Evolutionary conservation across 2,329 filamentous ascomycete genomes (phyloP), one percentile per base, ranked within the genome.

Genomic region (Colletotrichum limetticola): DNA sequence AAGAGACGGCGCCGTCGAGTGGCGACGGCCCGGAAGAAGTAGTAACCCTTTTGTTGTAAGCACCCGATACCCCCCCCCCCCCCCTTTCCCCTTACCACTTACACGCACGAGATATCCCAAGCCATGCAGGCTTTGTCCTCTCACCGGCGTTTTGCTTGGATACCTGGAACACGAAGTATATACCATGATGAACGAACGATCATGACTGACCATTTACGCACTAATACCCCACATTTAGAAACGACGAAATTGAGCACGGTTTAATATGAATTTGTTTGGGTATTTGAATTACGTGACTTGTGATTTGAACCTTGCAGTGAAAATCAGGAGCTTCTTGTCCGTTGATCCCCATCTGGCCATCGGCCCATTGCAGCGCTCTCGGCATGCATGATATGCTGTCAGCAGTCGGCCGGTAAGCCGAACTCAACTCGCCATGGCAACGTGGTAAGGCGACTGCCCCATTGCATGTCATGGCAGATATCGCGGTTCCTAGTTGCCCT

Each of bases 251-350:
- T 49, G 49, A 64, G 14, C 53, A 64, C 55, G 28, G 28, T 32
- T 66, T 60, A 35, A 66, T 56, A 61, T 60, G 46, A 26, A 8
- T 55, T 28, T 49, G 30, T 28, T 52, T 73, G 71, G 71, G 71
- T 73, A 73, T 70, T 72, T 61, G n/a, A 32, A 72, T 64, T 72
- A 64, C 19, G 32, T 71, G 32, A 60, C 46, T 35, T 61, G 52
- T 66, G 46, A 30, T 37, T 26, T 61, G 6, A 60, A 37, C 22
- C 2, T 12, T 53, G 35, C 52, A 71, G 26, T 14, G 53, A 30
- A 57, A 8, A 46, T 35, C 49, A 22, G 52, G 26, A 49, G 63
- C 64, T 19, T 26, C 22, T 49, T 26, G 24, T 53, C 46, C 22
- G 55, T n/a, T 46, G 46, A 35, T 19, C n/a, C 37, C 68, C 26